Evolutionary conservation across 768 basidiomycete species (phyloP).

Genomic region (Psilocybe cubensis): DNA sequence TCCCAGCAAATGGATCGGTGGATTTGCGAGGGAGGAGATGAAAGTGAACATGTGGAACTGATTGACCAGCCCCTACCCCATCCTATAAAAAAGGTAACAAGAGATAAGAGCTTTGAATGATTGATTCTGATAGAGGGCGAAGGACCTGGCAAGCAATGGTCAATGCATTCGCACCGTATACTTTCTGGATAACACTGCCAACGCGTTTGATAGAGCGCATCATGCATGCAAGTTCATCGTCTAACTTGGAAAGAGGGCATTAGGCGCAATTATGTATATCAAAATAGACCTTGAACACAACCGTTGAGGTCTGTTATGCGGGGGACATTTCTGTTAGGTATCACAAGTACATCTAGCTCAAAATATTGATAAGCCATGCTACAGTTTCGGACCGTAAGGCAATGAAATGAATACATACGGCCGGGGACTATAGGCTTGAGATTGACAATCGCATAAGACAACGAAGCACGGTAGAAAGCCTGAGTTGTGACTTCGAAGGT

Average conservation of each 20-base stretch:
- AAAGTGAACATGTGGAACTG: slow-evolving; percentile 94
- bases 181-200: slow-evolving; percentile 78
- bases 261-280: not conserved
- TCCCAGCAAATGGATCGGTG: slow-evolving; percentile 62
- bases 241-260: slow-evolving; percentile 31
- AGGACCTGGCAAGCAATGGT: slow-evolving; percentile 89
- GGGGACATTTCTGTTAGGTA: slow-evolving; percentile 57
- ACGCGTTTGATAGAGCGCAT: slow-evolving; percentile 82
- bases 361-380: not conserved
- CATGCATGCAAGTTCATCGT: slow-evolving; percentile 76
- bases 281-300: slow-evolving; percentile 15
- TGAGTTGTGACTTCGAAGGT: slow-evolving; percentile 81
- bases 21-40: slow-evolving; percentile 86
- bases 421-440: slow-evolving; percentile 94
- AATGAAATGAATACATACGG: slow-evolving; percentile 55
- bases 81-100: slow-evolving; percentile 53
- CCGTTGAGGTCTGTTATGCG: slow-evolving; percentile 61
- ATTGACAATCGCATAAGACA: slow-evolving; percentile 90
- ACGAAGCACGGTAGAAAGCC: slow-evolving; percentile 68
- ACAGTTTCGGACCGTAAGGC: not conserved
- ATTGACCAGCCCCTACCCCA: slow-evolving; percentile 80
- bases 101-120: not conserved
- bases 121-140: not conserved
- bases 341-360: slow-evolving; percentile 60
- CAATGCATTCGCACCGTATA: slow-evolving; percentile 80